Conservation (phyloP, 1,139 yeast genomes). For the Candida dubliniensis region DNA sequence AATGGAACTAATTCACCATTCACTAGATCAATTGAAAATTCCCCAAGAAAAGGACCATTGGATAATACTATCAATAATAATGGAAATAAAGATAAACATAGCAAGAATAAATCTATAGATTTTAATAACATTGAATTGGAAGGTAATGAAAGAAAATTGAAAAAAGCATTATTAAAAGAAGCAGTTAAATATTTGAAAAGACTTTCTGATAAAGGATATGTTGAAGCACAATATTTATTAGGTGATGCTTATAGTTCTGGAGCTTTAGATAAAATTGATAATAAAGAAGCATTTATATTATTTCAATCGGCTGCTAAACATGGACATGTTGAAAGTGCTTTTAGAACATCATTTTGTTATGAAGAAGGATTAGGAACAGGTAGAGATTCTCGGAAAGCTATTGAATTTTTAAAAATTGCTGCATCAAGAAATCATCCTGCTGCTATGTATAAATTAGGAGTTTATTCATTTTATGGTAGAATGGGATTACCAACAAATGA, state of each 20-base stretch:
- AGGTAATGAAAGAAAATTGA: slow-evolving; percentile 33
- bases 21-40: slow-evolving; percentile 22
- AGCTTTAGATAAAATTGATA: slow-evolving; percentile 80
- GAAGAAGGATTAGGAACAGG: slow-evolving; percentile 94
- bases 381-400: slow-evolving; percentile 82
- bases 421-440: slow-evolving; percentile 92
- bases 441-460: slow-evolving; percentile 90
- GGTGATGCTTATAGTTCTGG: slow-evolving; percentile 90
- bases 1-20: slow-evolving; percentile 15
- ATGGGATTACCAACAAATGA: slow-evolving; percentile 72
- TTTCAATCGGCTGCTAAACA: slow-evolving; percentile 92
- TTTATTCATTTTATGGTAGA: slow-evolving; percentile 78
- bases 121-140: slow-evolving; percentile 19
- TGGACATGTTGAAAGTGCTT: slow-evolving; percentile 89
- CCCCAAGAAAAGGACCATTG: slow-evolving; percentile 24
- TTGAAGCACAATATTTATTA: slow-evolving; percentile 86
- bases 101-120: slow-evolving; percentile 25
- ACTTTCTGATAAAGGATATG: slow-evolving; percentile 76
- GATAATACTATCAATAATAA: slow-evolving; percentile 5
- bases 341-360: slow-evolving; percentile 85
- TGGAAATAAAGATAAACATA: slow-evolving; percentile 15
- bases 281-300: slow-evolving; percentile 69
- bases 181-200: slow-evolving; percentile 70
- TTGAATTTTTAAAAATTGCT: slow-evolving; percentile 82
- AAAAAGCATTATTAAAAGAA: slow-evolving; percentile 65